Conservation (phyloP, 805 yeast genomes). For the Metschnikowia lochheadii region DNA sequence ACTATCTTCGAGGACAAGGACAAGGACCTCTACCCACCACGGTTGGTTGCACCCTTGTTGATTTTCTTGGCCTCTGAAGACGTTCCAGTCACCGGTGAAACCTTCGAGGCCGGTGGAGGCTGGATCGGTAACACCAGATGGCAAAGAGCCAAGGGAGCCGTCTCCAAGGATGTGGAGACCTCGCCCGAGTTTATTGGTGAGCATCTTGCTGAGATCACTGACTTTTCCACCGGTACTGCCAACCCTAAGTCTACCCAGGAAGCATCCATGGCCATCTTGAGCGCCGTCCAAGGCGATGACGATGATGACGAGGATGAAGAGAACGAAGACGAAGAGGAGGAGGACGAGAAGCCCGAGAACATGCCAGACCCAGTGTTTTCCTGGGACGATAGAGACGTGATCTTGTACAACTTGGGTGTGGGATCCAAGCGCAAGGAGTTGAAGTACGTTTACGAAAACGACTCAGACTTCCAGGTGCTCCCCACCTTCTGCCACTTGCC, state of each 20-base stretch:
- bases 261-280: conserved; percentile 73
- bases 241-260: conserved; percentile 65
- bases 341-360: conserved; percentile 31
- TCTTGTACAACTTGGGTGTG: conserved; percentile 82
- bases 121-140: conserved; percentile 95
- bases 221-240: conserved; percentile 54
- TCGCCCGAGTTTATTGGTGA: conserved; percentile 69
- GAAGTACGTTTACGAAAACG: conserved; percentile 74
- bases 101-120: conserved; percentile 93
- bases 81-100: conserved; percentile 68
- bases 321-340: conserved; percentile 39
- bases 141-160: conserved; percentile 88
- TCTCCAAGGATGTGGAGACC: conserved; percentile 48
- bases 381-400: conserved; percentile 66
- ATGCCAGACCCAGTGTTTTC: conserved; percentile 45
- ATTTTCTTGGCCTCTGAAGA: conserved; percentile 75
- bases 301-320: conserved; percentile 31
- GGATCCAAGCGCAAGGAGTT: conserved; percentile 81
- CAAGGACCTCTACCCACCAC: conserved; percentile 78
- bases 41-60: conserved; percentile 86
- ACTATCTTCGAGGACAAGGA: conserved; percentile 79
- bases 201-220: conserved; percentile 60
- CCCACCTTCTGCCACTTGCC: conserved; percentile 92
- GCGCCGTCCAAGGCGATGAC: conserved; percentile 50
- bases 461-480: conserved; percentile 72